Evolutionary conservation across 495 filamentous ascomycete genomes (phyloP), one percentile per base, ranked within the genome.

Genomic region (Aspergillus asperescens): DNA sequence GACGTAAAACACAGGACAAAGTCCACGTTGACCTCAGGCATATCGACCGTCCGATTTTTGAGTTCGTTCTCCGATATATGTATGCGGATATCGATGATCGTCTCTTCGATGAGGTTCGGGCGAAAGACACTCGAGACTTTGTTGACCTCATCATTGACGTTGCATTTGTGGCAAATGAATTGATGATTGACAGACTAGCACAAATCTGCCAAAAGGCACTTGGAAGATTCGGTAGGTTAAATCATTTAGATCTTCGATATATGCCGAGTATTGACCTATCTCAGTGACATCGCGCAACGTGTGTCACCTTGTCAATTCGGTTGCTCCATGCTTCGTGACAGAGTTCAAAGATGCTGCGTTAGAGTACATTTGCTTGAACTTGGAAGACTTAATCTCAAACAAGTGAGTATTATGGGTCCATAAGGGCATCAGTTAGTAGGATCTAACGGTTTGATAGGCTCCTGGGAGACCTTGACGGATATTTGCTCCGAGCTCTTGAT

Each of bases 161-260:
- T 25, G 84, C 95, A 78, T 85, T 82, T 48, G 85, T 90, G 31
- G 88, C 90, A 7, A 88, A 98, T 61, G 93, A 97, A 60, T 75
- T 98, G 52, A 95, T 98, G 90, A 79, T 98, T 29, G 92, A 96
- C 63, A 76, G 90, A 23, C 70, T 98, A 22, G 88, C 86, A 10
- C 89, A 95, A 63, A 82, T 92, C 12, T 97, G 92, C 66, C 93
- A 98, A 62, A 83, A 83, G 49, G 71, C 89, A 37, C 79, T 97
- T 52, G 93, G 93, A n/a, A 80, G 78, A 32, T 95, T 91, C 68
- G 86, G 83, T 85, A 63, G 63, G 76, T 54, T 23, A 13, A 7
- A 35, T 8, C 23, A 25, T 1, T 19, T 27, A 16, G 19, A 3
- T 1, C 15, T 28, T 39, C 15, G 5, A 9, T 31, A 27, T 18